Evolutionary conservation across 108 stramenopile species (phyloP), one percentile per base, ranked within the genome.

Genomic region (Fistulifera solaris): DNA sequence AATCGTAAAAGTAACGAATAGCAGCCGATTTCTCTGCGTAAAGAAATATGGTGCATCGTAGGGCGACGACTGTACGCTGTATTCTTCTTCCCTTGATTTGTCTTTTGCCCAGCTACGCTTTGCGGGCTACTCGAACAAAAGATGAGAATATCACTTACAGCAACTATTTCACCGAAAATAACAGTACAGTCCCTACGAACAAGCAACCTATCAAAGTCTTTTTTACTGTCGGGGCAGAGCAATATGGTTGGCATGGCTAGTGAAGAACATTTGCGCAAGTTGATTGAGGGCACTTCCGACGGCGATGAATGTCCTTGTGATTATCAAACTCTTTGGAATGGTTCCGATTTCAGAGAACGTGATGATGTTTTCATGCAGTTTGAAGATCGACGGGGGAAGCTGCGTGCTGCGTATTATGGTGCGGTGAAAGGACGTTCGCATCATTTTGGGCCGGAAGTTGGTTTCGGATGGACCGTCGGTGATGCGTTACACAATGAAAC

Each of bases 181-280:
- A 35, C 31, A 35, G 3, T 35, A 8, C 31, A 35, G 8, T 6
- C 8, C 54, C 52, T 38, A 26, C 13, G 5, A 52, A 22, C 57
- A 26, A 26, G 8, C 31, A 35, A 40, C 61, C 61, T 13, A 43
- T 65, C 40, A 52, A 71, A 24, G 69, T 78, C 13, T 74, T 61
- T 45, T 8, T 78, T 15, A 35, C 51, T 78, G 38, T 65, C 58
- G 5, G 77, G 77, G 1, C 77, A 78, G 48, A 59, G 57, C 39
- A 78, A 78, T 52, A 78, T 71, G 77, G 62, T 56, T 2, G 71
- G 76, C 25, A 53, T 56, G 28, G 67, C 53, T 7, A 13, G 31
- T 35, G 35, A 53, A 3, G 22, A 52, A 8, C 57, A 58, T 27
- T 48, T 58, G 19, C 26, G 23, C 2, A 11, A 25, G 12, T 24